phyloP scores from a whole-genome alignment of 1,284 basidiomycete species.

The Thecaphora frezii region DNA sequence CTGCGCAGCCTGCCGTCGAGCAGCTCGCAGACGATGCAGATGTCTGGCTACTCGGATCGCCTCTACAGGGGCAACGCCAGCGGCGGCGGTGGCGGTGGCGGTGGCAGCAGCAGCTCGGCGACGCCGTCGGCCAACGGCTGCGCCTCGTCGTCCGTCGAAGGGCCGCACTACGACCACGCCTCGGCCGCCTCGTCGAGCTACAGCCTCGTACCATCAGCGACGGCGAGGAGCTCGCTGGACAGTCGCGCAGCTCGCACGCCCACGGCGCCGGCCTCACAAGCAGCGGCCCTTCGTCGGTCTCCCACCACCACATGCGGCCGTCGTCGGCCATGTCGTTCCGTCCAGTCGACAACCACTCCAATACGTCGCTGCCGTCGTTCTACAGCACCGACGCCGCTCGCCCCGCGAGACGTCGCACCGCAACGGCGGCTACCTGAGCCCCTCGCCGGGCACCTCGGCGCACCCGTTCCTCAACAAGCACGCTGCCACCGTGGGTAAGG shows the following conservation, averaged over 20 bases:
- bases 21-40: no score
- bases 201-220: neutral
- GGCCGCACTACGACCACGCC: neutral
- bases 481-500: slow-evolving; percentile 25
- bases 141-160: neutral
- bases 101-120: no score
- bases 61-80: no score
- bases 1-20: no score
- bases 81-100: no score
- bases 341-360: neutral
- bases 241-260: neutral
- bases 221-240: neutral
- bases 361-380: neutral
- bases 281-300: neutral
- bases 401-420: neutral
- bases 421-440: slow-evolving; percentile 13
- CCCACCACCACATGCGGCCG: neutral
- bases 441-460: slow-evolving; percentile 19
- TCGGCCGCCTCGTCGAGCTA: neutral
- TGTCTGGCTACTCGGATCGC: no score
- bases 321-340: neutral
- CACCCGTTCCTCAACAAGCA: slow-evolving; percentile 40
- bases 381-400: neutral
- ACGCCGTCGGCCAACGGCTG: neutral
- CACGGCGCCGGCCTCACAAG: neutral